phyloP scores from a whole-genome alignment of 306 rosid species.

The Pterocarpus macrocarpus region DNA sequence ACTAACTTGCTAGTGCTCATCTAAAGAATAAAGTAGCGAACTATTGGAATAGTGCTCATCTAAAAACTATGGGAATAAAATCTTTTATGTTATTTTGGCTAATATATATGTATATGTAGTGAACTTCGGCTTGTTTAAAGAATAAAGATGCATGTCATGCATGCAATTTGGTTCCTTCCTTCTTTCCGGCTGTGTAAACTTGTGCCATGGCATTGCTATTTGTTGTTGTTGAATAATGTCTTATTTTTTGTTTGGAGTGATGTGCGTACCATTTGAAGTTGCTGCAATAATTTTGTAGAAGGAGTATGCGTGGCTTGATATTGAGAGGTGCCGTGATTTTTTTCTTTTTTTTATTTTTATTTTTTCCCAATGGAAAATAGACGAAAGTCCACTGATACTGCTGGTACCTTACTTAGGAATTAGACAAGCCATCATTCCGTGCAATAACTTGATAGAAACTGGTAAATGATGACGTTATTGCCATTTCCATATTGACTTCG shows the following conservation, averaged over 20 bases:
- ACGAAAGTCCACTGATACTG: too few species aligned
- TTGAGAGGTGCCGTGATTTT: too few species aligned
- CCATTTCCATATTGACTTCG: too few species aligned
- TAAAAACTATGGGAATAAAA: background rate
- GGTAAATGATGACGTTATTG: too few species aligned
- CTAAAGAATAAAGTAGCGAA: too few species aligned
- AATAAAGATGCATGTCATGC: background rate
- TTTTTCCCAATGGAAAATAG: too few species aligned
- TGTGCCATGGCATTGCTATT: background rate
- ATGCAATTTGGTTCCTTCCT: background rate
- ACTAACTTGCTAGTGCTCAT: background rate
- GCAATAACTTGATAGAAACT: too few species aligned
- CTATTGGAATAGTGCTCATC: too few species aligned
- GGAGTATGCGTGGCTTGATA: background rate
- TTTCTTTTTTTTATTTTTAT: too few species aligned
- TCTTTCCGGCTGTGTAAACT: background rate
- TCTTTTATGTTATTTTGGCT: background rate
- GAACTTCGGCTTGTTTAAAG: background rate
- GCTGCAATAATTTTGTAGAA: background rate
- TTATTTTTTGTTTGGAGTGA: background rate
- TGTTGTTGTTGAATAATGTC: background rate
- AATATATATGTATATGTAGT: background rate
- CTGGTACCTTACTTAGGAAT: too few species aligned
- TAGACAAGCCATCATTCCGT: too few species aligned
- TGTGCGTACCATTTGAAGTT: background rate